Evolutionary conservation across 2,329 filamentous ascomycete species (phyloP), one percentile per base, ranked within the genome.

Genomic region (Lachnellula arida): DNA sequence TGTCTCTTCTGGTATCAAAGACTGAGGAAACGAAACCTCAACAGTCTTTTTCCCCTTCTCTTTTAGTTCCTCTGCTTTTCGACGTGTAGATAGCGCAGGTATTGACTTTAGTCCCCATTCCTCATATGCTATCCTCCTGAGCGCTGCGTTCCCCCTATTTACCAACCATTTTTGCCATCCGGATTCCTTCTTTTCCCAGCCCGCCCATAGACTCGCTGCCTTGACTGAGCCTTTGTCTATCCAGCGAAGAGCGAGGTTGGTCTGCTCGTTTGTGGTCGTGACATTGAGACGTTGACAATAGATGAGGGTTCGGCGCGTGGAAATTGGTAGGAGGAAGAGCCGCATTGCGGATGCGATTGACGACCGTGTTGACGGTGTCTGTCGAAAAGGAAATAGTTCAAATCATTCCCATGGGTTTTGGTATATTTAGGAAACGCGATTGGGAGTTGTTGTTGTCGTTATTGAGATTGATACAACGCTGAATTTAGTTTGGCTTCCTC

Each of bases 81-180:
- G 80, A 63, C 83, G 81, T 55, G 83, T 76, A 43, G 85, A 90
- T 64, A 96, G 78, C 22, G 92, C 87, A 46, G 94, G 94, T 51
- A 99, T 86, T 37, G 91, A 96, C 76, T 97, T 97, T 63, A 99
- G 79, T 0, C 90, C 91, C 94, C 94, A 99, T 86, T 99, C 94
- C 74, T 97, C 89, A 71, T 89, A 97, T 2, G 94, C 89, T 67
- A 99, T 96, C 60, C 90, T 84, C 65, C 89, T 86, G 59, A 99
- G 82, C 15, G 90, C 84, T 49, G 84, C 78, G 74, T 99, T 97
- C 54, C 94, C 94, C 72, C 93, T 95, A 57, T 81, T 79, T 51
- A 94, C 93, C 19, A 97, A 80, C 65, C 84, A 84, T 69, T 88
- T 91, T 77, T 97, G 91, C 94, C 94, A 97, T 53, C 89, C 89